These are phyloP conservation scores for Pinus tabuliformis DNA, from an alignment of 75 land plant species.

Conservation along the genomic window DNA sequence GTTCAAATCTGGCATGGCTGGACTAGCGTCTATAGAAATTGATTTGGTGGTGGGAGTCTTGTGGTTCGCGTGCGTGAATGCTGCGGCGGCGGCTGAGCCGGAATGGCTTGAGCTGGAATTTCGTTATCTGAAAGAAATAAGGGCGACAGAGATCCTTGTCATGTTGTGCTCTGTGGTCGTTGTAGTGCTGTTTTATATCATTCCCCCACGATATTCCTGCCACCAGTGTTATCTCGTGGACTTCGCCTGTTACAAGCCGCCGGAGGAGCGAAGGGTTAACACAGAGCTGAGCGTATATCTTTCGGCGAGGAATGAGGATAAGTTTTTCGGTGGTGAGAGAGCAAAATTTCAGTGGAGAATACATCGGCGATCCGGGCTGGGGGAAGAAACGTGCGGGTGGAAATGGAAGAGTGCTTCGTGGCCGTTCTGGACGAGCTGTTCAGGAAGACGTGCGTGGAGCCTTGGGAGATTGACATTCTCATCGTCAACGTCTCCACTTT, in stretches of 20 bases:
- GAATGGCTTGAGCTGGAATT: too few relatives aligned
- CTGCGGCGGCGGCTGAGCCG: too few relatives aligned
- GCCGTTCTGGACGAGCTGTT: conserved; percentile 39
- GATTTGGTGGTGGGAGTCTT: too few relatives aligned
- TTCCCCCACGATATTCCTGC: too few relatives aligned
- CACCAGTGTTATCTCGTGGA: conserved; percentile 30
- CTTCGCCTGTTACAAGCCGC: conserved; percentile 35
- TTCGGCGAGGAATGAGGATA: neutral
- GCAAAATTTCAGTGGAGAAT: conserved; percentile 23
- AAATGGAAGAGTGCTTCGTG: conserved; percentile 43
- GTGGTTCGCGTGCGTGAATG: too few relatives aligned
- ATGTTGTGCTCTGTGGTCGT: too few relatives aligned
- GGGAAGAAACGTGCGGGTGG: conserved; percentile 31
- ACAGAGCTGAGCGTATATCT: conserved; percentile 19
- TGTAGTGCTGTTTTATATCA: too few relatives aligned
- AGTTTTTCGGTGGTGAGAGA: too few relatives aligned
- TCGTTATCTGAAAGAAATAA: too few relatives aligned
- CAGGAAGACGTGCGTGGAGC: conserved; percentile 31
- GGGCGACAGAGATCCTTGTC: too few relatives aligned
- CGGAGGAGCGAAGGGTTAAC: conserved; percentile 11
- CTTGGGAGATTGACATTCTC: conserved; percentile 43
- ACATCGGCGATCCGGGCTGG: conserved; percentile 25
- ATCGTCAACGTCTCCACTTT: conserved; percentile 30
- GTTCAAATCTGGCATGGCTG: too few relatives aligned
- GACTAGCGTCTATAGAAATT: too few relatives aligned